Evolutionary conservation across 73 alveolate species (phyloP), one percentile per base, ranked within the genome.

Genomic region (Effrenium voratum): DNA sequence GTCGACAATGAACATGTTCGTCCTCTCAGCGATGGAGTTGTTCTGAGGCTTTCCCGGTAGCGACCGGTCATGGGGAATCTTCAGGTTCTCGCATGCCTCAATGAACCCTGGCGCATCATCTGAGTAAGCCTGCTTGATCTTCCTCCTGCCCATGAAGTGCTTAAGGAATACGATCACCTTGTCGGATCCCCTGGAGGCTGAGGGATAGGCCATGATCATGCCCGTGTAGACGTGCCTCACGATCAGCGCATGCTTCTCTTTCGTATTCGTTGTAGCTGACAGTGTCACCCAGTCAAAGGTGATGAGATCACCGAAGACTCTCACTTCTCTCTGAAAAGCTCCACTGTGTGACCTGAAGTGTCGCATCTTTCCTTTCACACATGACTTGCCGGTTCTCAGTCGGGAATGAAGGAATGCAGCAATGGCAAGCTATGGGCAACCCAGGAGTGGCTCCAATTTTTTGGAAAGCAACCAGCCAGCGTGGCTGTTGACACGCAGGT

Each of bases 11-110:
- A 45, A 44, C 32, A 22, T 68, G 46, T 80, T 80, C 41, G 5
- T 80, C 24, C 91, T 80, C 70, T 80, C 91, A 3, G 91, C 91
- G 30, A 80, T 28, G 19, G 86, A 76, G 38, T 76, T 76, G 38
- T 26, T 76, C 30, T 76, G 86, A 3, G 59, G 60, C 12, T 36
- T 36, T 28, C 59, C 60, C 5, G 86, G 86, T 22, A 76, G 38
- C 12, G 86, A 76, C n/a, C n/a, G n/a, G n/a, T n/a, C n/a, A n/a
- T n/a, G n/a, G n/a, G n/a, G n/a, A 5, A 76, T 76, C 40, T 43
- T 36, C 36, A 80, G 43, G 46, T 80, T 46, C 28, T 47, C 45
- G 72, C 43, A 44, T 30, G 72, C 91, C 45, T 2, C 57, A 2
- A 28, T 44, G 59, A 76, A 76, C 38, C 40, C 41, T 2, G 91